A percentile compares a stretch with the other conserved stretches of the same genome.
Evolutionary conservation across 2,329 filamentous ascomycete genomes (phyloP).

Genomic region (Dryadomyces quercivorus): DNA sequence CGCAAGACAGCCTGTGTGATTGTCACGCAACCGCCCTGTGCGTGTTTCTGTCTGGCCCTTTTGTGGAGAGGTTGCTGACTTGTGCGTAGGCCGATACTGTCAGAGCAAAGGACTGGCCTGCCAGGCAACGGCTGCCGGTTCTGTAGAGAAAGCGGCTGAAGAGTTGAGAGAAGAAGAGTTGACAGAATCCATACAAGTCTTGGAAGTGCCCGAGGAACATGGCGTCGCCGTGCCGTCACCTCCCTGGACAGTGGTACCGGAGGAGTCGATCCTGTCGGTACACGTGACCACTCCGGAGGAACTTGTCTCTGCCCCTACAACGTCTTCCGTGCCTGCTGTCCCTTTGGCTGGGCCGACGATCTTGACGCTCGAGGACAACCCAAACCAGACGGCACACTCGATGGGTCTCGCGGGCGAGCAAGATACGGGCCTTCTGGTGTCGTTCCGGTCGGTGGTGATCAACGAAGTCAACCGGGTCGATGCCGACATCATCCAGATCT

Average conservation of each 20-base stretch:
- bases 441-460: constrained; percentile 32
- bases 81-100: constrained; percentile 2
- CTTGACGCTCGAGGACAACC: constrained; percentile 29
- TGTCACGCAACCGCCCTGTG: constrained; percentile 9
- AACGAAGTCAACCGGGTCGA: constrained; percentile 30
- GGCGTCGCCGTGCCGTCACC: too few relatives aligned
- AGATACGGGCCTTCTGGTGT: constrained; percentile 32
- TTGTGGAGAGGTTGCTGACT: background rate
- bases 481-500: constrained; percentile 17
- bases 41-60: background rate
- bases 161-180: too few relatives aligned
- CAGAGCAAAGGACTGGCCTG: constrained; percentile 3
- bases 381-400: constrained; percentile 28
- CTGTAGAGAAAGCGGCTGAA: background rate
- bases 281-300: background rate
- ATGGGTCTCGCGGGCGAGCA: constrained; percentile 33
- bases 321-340: background rate
- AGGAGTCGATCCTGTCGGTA: background rate
- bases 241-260: too few relatives aligned
- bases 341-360: constrained; percentile 1
- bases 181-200: too few relatives aligned
- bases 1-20: constrained; percentile 12
- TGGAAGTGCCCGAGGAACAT: too few relatives aligned
- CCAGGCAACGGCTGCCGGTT: background rate
- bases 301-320: background rate